Evolutionary conservation across 2,329 filamentous ascomycete genomes (phyloP), one percentile per base, ranked within the genome.

Genomic region (Aspergillus fijiensis): DNA sequence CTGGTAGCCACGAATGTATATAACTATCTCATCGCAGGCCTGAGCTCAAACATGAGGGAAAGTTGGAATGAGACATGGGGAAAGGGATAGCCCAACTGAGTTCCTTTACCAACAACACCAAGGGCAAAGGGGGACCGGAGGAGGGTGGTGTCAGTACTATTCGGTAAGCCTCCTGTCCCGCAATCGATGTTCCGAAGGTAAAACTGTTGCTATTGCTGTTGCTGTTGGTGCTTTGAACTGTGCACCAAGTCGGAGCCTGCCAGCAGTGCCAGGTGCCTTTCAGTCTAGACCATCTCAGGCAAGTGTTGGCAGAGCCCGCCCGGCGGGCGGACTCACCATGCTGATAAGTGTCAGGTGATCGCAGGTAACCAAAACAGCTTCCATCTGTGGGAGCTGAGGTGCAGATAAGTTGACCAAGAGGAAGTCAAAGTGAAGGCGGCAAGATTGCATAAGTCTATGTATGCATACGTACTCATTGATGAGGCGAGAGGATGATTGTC

Each of bases 31-130:
- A 19, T 19, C 14, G 16, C 33, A 35, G 4, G 33, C 11, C 11
- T 35, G 33, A 16, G 11, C 11, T 12, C 10, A 12, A 35, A 35
- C 33, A 35, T 16, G 14, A 16, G 12, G 3, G 11, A 35, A 16
- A 12, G 33, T 6, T 35, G 33, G 33, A 51, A 23, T 49, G 10
- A 49, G 52, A 63, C 52, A 59, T 60, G 57, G 63, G 62, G 63
- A 59, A 53, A 57, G 45, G 45, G 29, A 11, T 14, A 54, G 39
- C 52, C 52, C 60, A 49, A 57, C 59, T 47, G 52, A 42, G 27
- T 51, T 51, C 58, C 31, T 50, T 57, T 39, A 51, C 55, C 52
- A 50, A 60, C 61, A 63, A 35, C 33, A 11, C 14, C 11, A 16
- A 12, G 33, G 33, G 33, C 33, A 12, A 12, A 35, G 33, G 5